Conservation (phyloP, 768 basidiomycete species). For the Leccinum olivaceopallidum region DNA sequence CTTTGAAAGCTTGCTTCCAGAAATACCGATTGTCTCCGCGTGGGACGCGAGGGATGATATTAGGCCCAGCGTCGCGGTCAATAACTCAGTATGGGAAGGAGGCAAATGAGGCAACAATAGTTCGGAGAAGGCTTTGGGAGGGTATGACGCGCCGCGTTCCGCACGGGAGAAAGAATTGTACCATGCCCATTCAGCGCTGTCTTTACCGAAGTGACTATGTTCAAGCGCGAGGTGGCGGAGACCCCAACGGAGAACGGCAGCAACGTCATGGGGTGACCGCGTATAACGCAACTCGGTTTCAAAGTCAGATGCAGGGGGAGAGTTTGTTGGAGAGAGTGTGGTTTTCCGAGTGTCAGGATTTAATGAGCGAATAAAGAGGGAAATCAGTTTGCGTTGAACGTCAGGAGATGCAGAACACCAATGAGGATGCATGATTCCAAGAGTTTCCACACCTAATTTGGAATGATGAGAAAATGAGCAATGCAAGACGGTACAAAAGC, state of each 20-base stretch:
- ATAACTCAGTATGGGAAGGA: conserved; percentile 54
- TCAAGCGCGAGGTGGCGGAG: conserved; percentile 72
- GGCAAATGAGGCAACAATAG: conserved; percentile 62
- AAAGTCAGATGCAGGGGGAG: conserved; percentile 51
- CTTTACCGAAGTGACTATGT: conserved; percentile 57
- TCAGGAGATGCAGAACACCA: conserved; percentile 77
- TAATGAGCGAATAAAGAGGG: conserved; percentile 67
- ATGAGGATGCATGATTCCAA: conserved; percentile 84
- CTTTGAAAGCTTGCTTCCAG: conserved; percentile 77
- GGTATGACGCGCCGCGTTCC: conserved; percentile 62
- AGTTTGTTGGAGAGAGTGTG: conserved; percentile 52
- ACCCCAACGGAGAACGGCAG: conserved; percentile 80
- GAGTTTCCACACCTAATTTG: conserved; percentile 68
- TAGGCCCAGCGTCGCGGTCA: conserved; percentile 57
- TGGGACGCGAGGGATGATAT: conserved; percentile 72
- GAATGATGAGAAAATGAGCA: conserved; percentile 4
- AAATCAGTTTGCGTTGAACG: conserved; percentile 67
- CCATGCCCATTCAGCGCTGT: conserved; percentile 59
- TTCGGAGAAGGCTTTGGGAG: conserved; percentile 61
- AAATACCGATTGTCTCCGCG: conserved; percentile 69
- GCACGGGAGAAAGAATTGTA: conserved; percentile 61
- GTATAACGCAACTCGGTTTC: conserved; percentile 64
- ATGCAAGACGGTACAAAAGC: conserved; percentile 21
- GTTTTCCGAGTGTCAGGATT: conserved; percentile 44
- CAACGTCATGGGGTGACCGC: conserved; percentile 73